These are phyloP conservation scores for Euphorbia schlechtendalii DNA, from an alignment of 441 rosid genomes.

Conservation along the genomic window DNA sequence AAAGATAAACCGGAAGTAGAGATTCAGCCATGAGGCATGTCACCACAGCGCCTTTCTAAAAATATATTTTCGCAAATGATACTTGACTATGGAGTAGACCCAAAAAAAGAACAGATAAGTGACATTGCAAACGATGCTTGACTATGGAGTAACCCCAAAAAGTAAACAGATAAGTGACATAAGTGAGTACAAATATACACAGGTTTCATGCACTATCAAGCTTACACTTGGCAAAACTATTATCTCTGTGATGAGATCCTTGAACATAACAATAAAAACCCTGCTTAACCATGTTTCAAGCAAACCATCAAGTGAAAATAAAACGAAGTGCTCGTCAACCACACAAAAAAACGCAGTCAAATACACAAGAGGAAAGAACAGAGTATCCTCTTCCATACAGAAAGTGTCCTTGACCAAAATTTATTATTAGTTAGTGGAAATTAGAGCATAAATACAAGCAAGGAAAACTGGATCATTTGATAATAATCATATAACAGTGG, in stretches of 20 bases:
- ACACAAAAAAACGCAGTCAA: too few relatives aligned
- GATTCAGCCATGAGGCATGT: not conserved
- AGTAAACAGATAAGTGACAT: conserved; percentile 1
- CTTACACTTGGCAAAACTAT: not conserved
- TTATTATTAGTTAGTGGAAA: not conserved
- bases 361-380: too few relatives aligned
- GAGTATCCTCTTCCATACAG: too few relatives aligned
- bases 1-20: too few relatives aligned
- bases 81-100: too few relatives aligned
- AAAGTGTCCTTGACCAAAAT: not conserved
- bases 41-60: not conserved
- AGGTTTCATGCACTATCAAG: not conserved
- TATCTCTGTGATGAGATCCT: not conserved
- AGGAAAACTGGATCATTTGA: not conserved
- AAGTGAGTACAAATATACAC: not conserved
- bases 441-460: conserved; percentile 14
- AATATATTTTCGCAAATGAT: not conserved
- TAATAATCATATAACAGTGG: not conserved
- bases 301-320: too few relatives aligned
- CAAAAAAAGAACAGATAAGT: not conserved
- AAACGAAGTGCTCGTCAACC: too few relatives aligned
- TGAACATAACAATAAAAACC: too few relatives aligned
- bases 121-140: too few relatives aligned
- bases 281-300: too few relatives aligned
- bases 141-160: too few relatives aligned